Evolutionary conservation across 345 rosid genomes (phyloP), one percentile per base, ranked within the genome.

Genomic region (Cardiospermum halicacabum): DNA sequence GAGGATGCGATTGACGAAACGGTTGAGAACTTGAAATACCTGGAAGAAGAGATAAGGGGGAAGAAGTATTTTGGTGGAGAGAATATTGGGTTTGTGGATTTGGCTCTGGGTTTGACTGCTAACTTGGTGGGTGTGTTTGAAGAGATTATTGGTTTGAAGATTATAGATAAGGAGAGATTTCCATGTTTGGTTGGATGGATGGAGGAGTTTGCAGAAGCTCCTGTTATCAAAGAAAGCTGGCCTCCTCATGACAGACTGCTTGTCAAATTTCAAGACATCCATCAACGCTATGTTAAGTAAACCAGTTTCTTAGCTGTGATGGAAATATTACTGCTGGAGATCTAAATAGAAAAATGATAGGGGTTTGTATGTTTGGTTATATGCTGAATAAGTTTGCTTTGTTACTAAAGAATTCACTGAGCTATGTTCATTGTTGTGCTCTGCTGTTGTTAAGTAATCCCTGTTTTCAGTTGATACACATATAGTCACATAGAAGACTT

Each of bases 21-120:
- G 10, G 8, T 12, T 30, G 75, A 65, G 56, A 61, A 73, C 55
- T 64, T 78, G 16, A 66, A 51, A 39, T 45, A 68, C 32, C 55
- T 78, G 5, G 82, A 78, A 64, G 78, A 73, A 64, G 67, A 78
- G 63, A 64, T 81, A 7, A 58, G 28, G 30, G 78, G 77, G 19
- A 81, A 75, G 66, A 75, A 72, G 57, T 81, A 73, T 65, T 81
- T 75, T 5, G 75, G 80, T 1, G 85, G 78, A 16, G 82, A 81
- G 6, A 37, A 5, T 64, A 68, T 78, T 7, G 85, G 85, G 21
- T 15, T 68, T 12, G 64, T 54, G 0, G 85, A 81, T 69, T 48
- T 78, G 47, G 78, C 68, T 1, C 21, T 81, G 1, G 85, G 85
- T 15, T 75, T 80, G 80, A 69, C 75, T 24, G 64, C 67, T 15